These are phyloP conservation scores for Ceratobasidium sp. DNA, from an alignment of 1,284 basidiomycete genomes.

Conservation along the genomic window DNA sequence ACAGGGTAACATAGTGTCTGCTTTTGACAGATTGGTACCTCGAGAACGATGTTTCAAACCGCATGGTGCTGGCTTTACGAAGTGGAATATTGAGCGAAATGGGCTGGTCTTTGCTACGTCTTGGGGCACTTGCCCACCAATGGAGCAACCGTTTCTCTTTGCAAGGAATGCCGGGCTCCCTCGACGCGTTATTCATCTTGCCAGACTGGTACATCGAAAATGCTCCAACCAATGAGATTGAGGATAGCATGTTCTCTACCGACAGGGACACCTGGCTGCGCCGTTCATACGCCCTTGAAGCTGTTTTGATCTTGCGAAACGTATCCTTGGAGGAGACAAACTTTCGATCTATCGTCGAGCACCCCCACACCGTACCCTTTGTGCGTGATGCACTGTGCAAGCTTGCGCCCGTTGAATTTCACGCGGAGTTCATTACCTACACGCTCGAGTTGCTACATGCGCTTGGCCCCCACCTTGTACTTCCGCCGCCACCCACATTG, in stretches of 20 bases:
- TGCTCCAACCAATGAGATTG: constrained; percentile 43
- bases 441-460: constrained; percentile 73
- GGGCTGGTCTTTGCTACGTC: constrained; percentile 81
- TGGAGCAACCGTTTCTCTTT: constrained; percentile 76
- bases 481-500: constrained; percentile 51
- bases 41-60: constrained; percentile 73
- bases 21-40: constrained; percentile 76
- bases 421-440: constrained; percentile 74
- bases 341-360: constrained; percentile 66
- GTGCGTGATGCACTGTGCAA: constrained; percentile 65
- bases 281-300: constrained; percentile 75
- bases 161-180: constrained; percentile 73
- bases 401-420: constrained; percentile 67
- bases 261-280: constrained; percentile 52
- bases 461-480: constrained; percentile 57
- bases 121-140: constrained; percentile 72
- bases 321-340: constrained; percentile 74
- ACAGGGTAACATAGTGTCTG: neutral
- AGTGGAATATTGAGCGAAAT: constrained; percentile 80
- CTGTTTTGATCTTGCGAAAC: constrained; percentile 79
- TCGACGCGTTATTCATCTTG: constrained; percentile 83
- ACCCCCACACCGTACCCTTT: constrained; percentile 68
- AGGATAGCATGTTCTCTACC: constrained; percentile 34
- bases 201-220: constrained; percentile 70
- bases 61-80: constrained; percentile 81